phyloP scores from a whole-genome alignment of 495 filamentous ascomycete species.

The Hypoxylon subgilvum region DNA sequence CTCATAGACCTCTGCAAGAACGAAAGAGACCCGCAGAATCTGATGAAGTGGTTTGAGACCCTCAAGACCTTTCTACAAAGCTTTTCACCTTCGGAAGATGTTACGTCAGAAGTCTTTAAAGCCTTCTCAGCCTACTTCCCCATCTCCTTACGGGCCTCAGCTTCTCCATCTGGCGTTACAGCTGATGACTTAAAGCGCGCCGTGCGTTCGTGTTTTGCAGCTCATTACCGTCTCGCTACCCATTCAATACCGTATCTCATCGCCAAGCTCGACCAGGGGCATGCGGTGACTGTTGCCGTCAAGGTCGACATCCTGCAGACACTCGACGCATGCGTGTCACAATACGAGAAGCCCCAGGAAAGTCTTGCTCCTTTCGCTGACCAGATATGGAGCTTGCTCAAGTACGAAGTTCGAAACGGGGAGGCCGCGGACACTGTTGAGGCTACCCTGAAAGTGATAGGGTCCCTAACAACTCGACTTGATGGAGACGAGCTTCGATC shows the following conservation, averaged over 20 bases:
- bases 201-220: constrained; percentile 55
- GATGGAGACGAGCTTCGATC: constrained; percentile 41
- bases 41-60: constrained; percentile 56
- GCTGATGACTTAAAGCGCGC: constrained; percentile 56
- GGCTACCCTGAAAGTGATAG: constrained; percentile 54
- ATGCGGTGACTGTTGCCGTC: constrained; percentile 56
- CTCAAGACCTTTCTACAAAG: constrained; percentile 46
- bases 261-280: constrained; percentile 57
- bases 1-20: constrained; percentile 51
- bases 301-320: constrained; percentile 60
- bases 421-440: constrained; percentile 58
- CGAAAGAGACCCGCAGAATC: constrained; percentile 57
- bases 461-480: constrained; percentile 48
- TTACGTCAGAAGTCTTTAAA: constrained; percentile 54
- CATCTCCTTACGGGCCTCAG: constrained; percentile 54
- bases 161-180: constrained; percentile 50
- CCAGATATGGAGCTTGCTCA: constrained; percentile 60
- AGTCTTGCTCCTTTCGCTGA: constrained; percentile 49
- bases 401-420: constrained; percentile 65
- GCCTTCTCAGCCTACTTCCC: constrained; percentile 60
- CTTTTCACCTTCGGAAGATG: constrained; percentile 49
- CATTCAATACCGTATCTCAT: constrained; percentile 53
- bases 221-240: constrained; percentile 48
- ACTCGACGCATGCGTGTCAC: constrained; percentile 51
- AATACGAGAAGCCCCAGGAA: constrained; percentile 48